Evolutionary conservation across 768 basidiomycete genomes (phyloP), one percentile per base, ranked within the genome.

Genomic region (Boletus huronensis): DNA sequence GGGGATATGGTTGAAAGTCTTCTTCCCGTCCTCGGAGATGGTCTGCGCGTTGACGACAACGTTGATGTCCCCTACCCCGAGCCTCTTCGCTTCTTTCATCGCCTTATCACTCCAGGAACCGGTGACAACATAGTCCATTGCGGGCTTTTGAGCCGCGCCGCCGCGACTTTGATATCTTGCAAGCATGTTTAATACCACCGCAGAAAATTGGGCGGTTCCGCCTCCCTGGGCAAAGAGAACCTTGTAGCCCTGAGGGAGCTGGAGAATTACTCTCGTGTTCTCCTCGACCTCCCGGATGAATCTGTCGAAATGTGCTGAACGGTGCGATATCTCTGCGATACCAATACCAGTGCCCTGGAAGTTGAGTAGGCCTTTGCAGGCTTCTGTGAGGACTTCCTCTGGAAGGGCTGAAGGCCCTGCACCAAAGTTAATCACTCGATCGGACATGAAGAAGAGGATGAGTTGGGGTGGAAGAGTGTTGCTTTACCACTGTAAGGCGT

Each of bases 191-290:
- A 95, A 77, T 4, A 96, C 90, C 59, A 91, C 84, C 28, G 91
- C 88, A 28, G 93, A 90, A 77, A 98, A 98, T 72, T 98, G 93
- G 26, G 78, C 83, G 1, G 90, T 86, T 14, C 93, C 97, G 29
- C 97, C 97, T 40, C 97, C 97, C 73, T 98, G 95, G 35, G 92
- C 83, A 77, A 98, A 95, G 34, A 99, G 81, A 64, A 99, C 81
- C 46, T 80, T 75, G 75, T 98, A 95, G 10, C 87, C 88, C 38
- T 81, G 68, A 9, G 97, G 96, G 32, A 99, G 84, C 16, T 79
- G 72, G 55, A 98, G 86, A 64, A 94, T 87, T 14, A 73, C 74
- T 53, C 93, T 84, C 57, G 93, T 82, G 65, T 83, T 82, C 35
- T 74, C 69, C 71, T 87, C 83, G 64, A 87, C 75, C 47, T 77